These are phyloP conservation scores for Clarireedia monteithiana DNA, from an alignment of 2,329 filamentous ascomycete genomes.

Conservation along the genomic window DNA sequence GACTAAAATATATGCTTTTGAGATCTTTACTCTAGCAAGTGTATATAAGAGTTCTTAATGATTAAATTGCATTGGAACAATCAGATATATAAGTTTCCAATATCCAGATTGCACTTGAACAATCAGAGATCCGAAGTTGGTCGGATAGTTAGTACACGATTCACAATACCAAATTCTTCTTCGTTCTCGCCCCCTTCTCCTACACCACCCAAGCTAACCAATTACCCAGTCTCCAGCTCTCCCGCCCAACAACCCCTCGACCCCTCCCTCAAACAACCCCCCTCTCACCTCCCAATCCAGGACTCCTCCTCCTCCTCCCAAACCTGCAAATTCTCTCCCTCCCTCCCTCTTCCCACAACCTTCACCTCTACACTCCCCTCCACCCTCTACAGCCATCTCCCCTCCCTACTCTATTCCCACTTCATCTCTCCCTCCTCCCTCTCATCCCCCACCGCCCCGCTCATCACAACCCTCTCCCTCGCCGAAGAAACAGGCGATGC, in stretches of 20 bases:
- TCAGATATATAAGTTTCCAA: no score
- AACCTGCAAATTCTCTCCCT: slow-evolving; percentile 5
- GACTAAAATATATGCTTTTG: no score
- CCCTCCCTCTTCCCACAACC: not conserved
- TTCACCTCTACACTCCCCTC: not conserved
- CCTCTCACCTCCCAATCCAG: not conserved
- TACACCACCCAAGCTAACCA: not conserved
- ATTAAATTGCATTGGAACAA: no score
- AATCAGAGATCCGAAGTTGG: no score
- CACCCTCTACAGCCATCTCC: not conserved
- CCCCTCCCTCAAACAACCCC: no score
- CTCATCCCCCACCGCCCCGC: not conserved
- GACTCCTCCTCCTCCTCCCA: not conserved
- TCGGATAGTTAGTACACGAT: no score
- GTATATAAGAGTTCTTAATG: no score
- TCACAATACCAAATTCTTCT: no score
- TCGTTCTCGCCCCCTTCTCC: not conserved
- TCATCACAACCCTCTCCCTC: not conserved
- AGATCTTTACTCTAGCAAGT: no score
- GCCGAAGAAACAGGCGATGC: slow-evolving; percentile 2
- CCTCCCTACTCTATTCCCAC: not conserved
- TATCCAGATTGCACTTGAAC: no score
- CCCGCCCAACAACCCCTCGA: no score
- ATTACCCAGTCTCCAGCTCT: no score
- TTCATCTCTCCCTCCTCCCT: not conserved